Evolutionary conservation across 805 yeast genomes (phyloP), one percentile per base, ranked within the genome.

Genomic region (Myxozyma nipponensis): DNA sequence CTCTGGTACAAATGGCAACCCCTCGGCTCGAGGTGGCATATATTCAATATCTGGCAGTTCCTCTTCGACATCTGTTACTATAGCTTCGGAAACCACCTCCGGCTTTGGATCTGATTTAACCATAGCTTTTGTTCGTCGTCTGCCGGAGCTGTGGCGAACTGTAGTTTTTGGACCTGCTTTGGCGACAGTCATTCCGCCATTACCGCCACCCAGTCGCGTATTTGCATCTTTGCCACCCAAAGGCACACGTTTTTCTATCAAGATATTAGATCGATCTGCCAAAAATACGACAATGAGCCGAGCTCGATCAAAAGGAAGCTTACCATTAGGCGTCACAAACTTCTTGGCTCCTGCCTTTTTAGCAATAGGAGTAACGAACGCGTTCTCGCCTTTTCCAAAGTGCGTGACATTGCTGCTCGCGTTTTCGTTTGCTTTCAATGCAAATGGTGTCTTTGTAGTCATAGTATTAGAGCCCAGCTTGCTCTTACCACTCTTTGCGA

Each of bases 201-300:
- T 17, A n/a, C n/a, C n/a, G 13, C 32, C 19, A 17, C n/a, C 26
- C 42, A 17, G n/a, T 26, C 50, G 37, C 19, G 50, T 46, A 45
- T 58, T 58, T 19, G 61, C 51, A 25, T 58, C 62, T 39, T 58
- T 58, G 30, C 62, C 62, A 13, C 61, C 61, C 17, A 57, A 35
- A 24, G 58, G 60, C 15, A 51, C 53, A 26, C 58, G 45, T n/a
- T 46, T 52, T 37, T 52, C 58, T 51, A 21, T 4, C 37, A 28
- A 6, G 32, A 13, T 7, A 7, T 13, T 7, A 7, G 13, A 7
- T 28, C 7, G 32, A 7, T 7, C 32, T 28, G 32, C 7, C 7
- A 28, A 28, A 28, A 28, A 28, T 7, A 28, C 13, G 13, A 28
- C 7, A 28, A 28, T 28, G 13, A 28, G 13, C 7, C 13, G 13